These are phyloP conservation scores for Moesziomyces sp. DNA, from an alignment of 1,284 basidiomycete species.

Conservation along the genomic window DNA sequence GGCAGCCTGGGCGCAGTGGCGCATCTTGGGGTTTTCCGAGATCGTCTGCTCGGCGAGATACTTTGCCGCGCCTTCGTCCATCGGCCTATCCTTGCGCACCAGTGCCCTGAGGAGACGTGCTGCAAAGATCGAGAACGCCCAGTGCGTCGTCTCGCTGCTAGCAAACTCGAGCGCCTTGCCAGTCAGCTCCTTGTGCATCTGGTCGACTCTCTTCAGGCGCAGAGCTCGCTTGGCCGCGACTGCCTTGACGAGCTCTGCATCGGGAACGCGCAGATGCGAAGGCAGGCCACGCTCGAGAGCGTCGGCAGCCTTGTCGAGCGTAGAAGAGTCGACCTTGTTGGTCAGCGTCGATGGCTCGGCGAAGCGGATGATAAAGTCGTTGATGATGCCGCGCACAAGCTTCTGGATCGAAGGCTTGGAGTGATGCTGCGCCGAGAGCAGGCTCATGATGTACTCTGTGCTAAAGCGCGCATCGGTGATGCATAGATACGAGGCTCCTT, in stretches of 20 bases:
- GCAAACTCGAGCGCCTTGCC: conserved; percentile 78
- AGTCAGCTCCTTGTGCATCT: conserved; percentile 70
- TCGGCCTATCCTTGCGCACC: conserved; percentile 79
- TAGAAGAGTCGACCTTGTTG: conserved; percentile 35
- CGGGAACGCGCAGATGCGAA: conserved; percentile 14
- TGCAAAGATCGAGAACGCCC: conserved; percentile 87
- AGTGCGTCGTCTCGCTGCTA: conserved; percentile 79
- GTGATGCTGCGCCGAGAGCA: conserved; percentile 87
- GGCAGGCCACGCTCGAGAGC: conserved; percentile 26
- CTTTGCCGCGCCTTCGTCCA: conserved; percentile 75
- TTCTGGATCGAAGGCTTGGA: conserved; percentile 93
- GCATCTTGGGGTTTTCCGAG: conserved; percentile 84
- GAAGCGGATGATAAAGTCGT: conserved; percentile 72
- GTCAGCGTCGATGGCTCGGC: conserved; percentile 63
- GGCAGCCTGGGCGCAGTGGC: conserved; percentile 80
- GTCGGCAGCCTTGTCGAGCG: conserved; percentile 41
- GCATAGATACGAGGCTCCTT: conserved; percentile 71
- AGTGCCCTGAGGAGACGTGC: conserved; percentile 78
- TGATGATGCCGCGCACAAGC: conserved; percentile 78
- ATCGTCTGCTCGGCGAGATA: conserved; percentile 67
- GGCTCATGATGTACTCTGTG: conserved; percentile 75
- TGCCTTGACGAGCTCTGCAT: conserved; percentile 59
- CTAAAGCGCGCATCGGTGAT: conserved; percentile 77
- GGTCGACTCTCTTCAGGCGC: conserved; percentile 67
- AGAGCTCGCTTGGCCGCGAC: conserved; percentile 63